Evolutionary conservation across 805 yeast genomes (phyloP).

Genomic region (Schizosaccharomyces lindneri): DNA sequence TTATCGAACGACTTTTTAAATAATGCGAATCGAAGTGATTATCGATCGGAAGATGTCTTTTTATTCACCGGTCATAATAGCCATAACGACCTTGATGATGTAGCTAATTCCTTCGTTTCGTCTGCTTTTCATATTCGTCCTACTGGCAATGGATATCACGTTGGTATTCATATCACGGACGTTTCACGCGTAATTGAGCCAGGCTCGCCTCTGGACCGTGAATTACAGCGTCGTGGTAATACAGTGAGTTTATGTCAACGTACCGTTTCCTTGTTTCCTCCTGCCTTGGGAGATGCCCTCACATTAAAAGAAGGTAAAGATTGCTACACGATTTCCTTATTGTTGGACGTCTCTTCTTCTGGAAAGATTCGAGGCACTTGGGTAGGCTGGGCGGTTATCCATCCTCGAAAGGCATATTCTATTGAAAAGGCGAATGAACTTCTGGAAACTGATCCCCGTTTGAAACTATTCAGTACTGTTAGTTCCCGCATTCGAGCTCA

Average conservation of each 20-base stretch:
- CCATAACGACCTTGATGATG: neutral
- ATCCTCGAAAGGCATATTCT: neutral
- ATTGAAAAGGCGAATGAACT: neutral
- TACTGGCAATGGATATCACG: slow-evolving; percentile 20
- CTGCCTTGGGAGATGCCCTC: slow-evolving; percentile 28
- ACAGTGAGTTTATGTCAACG: slow-evolving; percentile 72
- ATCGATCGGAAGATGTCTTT: slow-evolving; percentile 2
- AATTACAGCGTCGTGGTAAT: slow-evolving; percentile 71
- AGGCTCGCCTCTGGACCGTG: slow-evolving; percentile 60
- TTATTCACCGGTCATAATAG: slow-evolving; percentile 4
- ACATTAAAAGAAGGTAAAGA: slow-evolving; percentile 16
- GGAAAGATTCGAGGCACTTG: neutral
- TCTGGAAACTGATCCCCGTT: neutral
- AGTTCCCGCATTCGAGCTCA: slow-evolving; percentile 48
- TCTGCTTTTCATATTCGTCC: neutral
- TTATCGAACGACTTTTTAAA: slow-evolving; percentile 9
- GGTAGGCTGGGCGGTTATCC: neutral
- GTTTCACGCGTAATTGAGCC: slow-evolving; percentile 44
- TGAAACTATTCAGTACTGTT: slow-evolving; percentile 13
- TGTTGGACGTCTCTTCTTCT: neutral
- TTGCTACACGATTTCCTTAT: neutral
- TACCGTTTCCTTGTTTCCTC: slow-evolving; percentile 42
- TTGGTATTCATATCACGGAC: slow-evolving; percentile 74
- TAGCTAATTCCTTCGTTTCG: neutral
- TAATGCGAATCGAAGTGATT: slow-evolving; percentile 3